Base-by-base conservation (phyloP, 768 basidiomycete species). In the Fistulinella prunicolor region DNA sequence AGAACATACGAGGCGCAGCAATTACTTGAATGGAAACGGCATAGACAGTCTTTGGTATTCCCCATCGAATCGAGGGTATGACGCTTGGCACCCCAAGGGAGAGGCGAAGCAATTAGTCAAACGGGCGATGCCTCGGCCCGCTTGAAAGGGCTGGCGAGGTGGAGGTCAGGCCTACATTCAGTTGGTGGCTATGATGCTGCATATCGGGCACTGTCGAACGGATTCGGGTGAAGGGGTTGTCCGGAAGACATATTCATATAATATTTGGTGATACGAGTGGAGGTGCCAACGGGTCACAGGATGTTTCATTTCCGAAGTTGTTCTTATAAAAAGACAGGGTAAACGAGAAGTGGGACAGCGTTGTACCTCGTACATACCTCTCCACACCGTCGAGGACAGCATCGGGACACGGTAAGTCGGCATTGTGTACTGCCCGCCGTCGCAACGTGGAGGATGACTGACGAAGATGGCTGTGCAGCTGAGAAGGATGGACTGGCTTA, bases 401-500 rank as follows among this genome's bases (percentile, higher is more conserved):
- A n/a, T n/a, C n/a, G n/a, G n/a, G 28, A 35, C 49, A 44, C 47
- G 55, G 61, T 66, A 47, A 20, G 64, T 21, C 43, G 53, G 44
- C 48, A 49, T 38, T 26, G 20, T 53, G 50, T 47, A 53, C 51
- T 23, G 45, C 54, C n/a, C n/a, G n/a, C n/a, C n/a, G n/a, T n/a
- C n/a, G n/a, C n/a, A n/a, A 62, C 50, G 55, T 56, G 52, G 52
- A 51, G 10, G 20, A 24, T 37, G 47, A 50, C 61, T 60, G 53
- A 65, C 58, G 2, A 9, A 4, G 3, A 53, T 53, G 61, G 62
- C 61, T 54, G 61, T 61, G 57, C 43, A 57, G n/a, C n/a, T n/a
- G n/a, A n/a, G n/a, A n/a, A n/a, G n/a, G 20, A 67, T 69, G 65
- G 55, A 63, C 12, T 54, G 59, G 63, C 54, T 67, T 69, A 69